Conservation (phyloP, 2,329 filamentous ascomycete species). For the Pseudonectria buxi region DNA sequence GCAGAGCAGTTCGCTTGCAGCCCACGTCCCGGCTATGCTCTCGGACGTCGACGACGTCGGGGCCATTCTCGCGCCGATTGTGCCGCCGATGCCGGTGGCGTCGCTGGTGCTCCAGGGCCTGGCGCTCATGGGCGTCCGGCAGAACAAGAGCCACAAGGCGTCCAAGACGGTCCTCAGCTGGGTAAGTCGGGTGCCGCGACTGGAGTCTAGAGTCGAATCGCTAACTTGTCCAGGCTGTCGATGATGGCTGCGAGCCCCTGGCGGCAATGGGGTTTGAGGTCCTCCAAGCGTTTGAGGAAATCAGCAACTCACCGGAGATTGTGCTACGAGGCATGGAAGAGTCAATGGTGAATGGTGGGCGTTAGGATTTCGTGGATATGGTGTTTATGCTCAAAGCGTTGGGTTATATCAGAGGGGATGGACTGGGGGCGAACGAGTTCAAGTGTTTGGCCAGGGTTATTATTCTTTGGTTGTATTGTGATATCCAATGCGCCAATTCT, state of each 20-base stretch:
- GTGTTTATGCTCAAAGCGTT: neutral
- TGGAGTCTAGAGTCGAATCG: neutral
- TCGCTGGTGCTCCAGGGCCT: constrained; percentile 68
- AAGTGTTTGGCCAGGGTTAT: no score
- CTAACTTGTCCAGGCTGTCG: constrained; percentile 48
- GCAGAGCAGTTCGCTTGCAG: constrained; percentile 59
- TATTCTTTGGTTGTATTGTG: no score
- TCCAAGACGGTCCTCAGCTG: constrained; percentile 70
- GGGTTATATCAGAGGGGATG: no score
- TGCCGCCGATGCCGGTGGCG: constrained; percentile 62
- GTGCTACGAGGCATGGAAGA: constrained; percentile 22
- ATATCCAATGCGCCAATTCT: no score
- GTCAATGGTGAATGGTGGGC: neutral
- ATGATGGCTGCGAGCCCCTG: constrained; percentile 67
- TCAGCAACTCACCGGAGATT: constrained; percentile 56
- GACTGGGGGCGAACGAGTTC: no score
- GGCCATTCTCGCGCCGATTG: constrained; percentile 74
- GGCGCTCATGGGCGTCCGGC: constrained; percentile 71
- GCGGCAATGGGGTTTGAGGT: constrained; percentile 74
- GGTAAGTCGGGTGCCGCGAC: constrained; percentile 43
- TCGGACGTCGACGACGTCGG: constrained; percentile 55
- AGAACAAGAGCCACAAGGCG: constrained; percentile 73
- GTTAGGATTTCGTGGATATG: neutral
- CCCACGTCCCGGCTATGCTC: constrained; percentile 62
- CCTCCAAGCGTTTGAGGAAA: constrained; percentile 74